phyloP scores from a whole-genome alignment of 257 asterid species.

The Ilex aquifolium region DNA sequence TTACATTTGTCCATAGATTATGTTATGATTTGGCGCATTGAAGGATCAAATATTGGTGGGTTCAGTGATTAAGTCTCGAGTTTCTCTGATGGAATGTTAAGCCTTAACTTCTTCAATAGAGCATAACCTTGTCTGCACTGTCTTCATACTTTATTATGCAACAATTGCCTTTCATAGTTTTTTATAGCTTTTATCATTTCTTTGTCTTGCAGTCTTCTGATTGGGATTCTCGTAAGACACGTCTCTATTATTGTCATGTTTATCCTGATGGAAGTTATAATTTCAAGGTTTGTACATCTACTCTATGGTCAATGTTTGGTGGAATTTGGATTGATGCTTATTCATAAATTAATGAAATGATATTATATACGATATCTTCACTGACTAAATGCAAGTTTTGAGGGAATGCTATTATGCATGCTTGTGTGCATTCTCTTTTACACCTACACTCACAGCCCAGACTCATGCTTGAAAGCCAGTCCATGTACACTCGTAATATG shows the following conservation, averaged over 20 bases:
- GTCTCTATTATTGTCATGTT: slow-evolving; percentile 47
- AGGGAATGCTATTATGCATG: too few species aligned
- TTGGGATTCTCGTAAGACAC: slow-evolving; percentile 64
- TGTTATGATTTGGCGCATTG: too few species aligned
- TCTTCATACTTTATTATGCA: not conserved
- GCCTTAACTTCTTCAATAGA: not conserved
- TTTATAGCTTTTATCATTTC: not conserved
- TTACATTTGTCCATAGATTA: too few species aligned
- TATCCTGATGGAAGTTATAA: slow-evolving; percentile 38
- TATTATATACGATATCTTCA: too few species aligned
- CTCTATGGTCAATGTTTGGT: slow-evolving; percentile 1
- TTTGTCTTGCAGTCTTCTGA: slow-evolving; percentile 41
- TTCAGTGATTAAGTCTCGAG: too few species aligned
- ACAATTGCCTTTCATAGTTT: slow-evolving; percentile 6
- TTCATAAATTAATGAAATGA: too few species aligned
- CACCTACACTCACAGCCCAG: too few species aligned
- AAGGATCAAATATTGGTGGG: too few species aligned
- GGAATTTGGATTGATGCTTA: not conserved
- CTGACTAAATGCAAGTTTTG: too few species aligned
- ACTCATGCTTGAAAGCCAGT: too few species aligned
- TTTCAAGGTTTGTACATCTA: slow-evolving; percentile 51
- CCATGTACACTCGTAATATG: too few species aligned
- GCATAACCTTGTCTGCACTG: not conserved
- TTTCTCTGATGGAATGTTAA: not conserved
- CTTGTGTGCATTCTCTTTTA: too few species aligned